phyloP scores from a whole-genome alignment of 2,329 filamentous ascomycete genomes.

The Aspergillus sp. region DNA sequence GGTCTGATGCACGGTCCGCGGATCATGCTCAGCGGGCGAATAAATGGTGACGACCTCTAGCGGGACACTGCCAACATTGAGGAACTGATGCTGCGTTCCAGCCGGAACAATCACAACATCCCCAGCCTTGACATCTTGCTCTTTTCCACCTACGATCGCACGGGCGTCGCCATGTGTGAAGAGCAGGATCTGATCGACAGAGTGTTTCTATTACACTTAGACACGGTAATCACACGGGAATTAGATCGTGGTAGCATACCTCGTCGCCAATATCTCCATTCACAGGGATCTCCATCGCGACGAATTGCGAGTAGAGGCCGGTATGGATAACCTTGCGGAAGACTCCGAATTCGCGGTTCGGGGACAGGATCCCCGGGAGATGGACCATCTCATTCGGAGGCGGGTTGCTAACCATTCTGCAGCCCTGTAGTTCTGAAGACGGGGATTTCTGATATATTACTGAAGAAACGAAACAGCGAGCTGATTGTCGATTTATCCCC shows the following conservation, averaged over 20 bases:
- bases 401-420: slow-evolving; percentile 35
- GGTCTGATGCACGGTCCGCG: slow-evolving; percentile 63
- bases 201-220: slow-evolving; percentile 48
- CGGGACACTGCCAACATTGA: slow-evolving; percentile 64
- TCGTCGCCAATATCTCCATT: slow-evolving; percentile 70
- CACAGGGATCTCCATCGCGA: slow-evolving; percentile 68
- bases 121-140: slow-evolving; percentile 60
- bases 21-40: slow-evolving; percentile 64
- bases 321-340: slow-evolving; percentile 68
- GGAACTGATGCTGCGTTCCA: slow-evolving; percentile 68
- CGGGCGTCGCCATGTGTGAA: slow-evolving; percentile 65
- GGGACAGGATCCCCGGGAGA: slow-evolving; percentile 59
- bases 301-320: slow-evolving; percentile 65
- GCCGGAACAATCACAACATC: slow-evolving; percentile 67
- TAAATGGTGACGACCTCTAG: slow-evolving; percentile 68
- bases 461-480: not conserved
- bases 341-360: slow-evolving; percentile 63
- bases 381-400: slow-evolving; percentile 63
- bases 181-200: slow-evolving; percentile 67
- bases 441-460: not conserved
- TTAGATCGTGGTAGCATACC: slow-evolving; percentile 39
- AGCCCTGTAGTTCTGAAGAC: not conserved
- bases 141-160: slow-evolving; percentile 62
- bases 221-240: not conserved
- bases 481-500: not conserved